Evolutionary conservation across 2,329 filamentous ascomycete species (phyloP), one percentile per base, ranked within the genome.

Genomic region (Orbilia quercus): DNA sequence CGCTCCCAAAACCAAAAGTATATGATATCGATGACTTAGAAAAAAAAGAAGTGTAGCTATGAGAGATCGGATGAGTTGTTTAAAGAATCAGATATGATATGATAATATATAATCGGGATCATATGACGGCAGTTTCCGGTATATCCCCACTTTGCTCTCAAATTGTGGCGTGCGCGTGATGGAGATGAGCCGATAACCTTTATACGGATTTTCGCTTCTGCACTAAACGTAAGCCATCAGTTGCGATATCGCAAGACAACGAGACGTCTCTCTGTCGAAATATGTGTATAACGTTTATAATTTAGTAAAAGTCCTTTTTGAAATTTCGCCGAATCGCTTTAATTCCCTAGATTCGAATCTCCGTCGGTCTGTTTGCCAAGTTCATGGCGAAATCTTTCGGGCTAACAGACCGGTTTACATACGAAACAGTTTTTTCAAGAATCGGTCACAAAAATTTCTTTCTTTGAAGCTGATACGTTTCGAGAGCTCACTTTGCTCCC

Each of bases 261-360:
- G 7, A 11, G 45, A 14, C 31, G 20, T 51, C 9, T 51, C 9
- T 22, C 14, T 5, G 51, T 59, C 7, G n/a, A 36, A 38, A 53
- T 18, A n/a, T n/a, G n/a, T n/a, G n/a, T n/a, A n/a, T n/a, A n/a
- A n/a, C n/a, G 23, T 57, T 54, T 67, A 48, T 51, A 66, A 47
- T 67, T 67, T 53, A 34, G 58, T 34, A 51, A 28, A 47, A n/a
- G n/a, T n/a, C n/a, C n/a, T n/a, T n/a, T n/a, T n/a, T n/a, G 16
- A 18, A 25, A 53, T 47, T 72, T 47, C 54, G 54, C 59, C 53
- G 59, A 72, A 9, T 42, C 54, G 25, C 42, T 23, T 54, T n/a
- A n/a, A n/a, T 62, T 62, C 45, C 66, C 60, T 73, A 73, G 60
- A 66, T 62, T 28, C n/a, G n/a, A n/a, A n/a, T n/a, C 23, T 66